phyloP scores from a whole-genome alignment of 2,329 filamentous ascomycete species.

The Parascedosporium putredinis region DNA sequence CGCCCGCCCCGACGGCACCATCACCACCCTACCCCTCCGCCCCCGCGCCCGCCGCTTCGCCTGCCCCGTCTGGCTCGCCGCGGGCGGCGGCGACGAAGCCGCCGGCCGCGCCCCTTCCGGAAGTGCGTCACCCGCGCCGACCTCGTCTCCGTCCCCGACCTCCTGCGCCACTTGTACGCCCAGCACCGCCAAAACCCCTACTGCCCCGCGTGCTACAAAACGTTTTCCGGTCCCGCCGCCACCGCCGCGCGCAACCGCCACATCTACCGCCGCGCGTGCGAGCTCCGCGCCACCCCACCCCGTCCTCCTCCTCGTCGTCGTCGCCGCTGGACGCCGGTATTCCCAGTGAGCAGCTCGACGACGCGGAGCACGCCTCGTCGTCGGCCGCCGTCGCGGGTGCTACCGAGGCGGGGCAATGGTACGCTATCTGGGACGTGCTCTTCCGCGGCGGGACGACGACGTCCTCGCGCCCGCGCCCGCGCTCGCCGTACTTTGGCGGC shows the following conservation, averaged over 20 bases:
- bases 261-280: constrained; percentile 5
- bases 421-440: constrained; percentile 4
- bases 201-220: constrained; percentile 6
- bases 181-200: constrained; percentile 2
- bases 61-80: background rate
- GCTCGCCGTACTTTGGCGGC: background rate
- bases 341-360: no score
- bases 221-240: background rate
- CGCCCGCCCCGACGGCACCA: background rate
- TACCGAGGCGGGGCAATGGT: constrained; percentile 5
- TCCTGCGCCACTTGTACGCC: background rate
- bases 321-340: no score
- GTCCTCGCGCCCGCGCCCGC: no score
- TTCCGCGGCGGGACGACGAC: background rate
- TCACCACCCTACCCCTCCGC: background rate
- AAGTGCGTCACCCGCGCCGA: constrained; percentile 12
- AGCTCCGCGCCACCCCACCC: background rate
- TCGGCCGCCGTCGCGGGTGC: no score
- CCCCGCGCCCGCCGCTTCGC: background rate
- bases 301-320: background rate
- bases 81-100: no score
- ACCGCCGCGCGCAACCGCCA: background rate
- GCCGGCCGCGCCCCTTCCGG: no score
- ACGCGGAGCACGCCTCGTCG: no score
- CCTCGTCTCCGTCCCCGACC: constrained; percentile 10